phyloP scores from a whole-genome alignment of 306 rosid species.

The cucumber (Cucumis sativus) region Cucumber_9930_V3 NC_026660.2:10145501-10146000 shows the following conservation, averaged over 20 bases:
- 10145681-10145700: background rate
- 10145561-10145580: background rate
- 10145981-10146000: constrained; percentile 86
- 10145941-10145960: constrained; percentile 94
- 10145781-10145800: background rate
- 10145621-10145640: background rate
- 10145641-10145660: background rate
- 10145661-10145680: background rate
- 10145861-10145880: background rate
- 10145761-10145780: background rate
- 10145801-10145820: background rate
- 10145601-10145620: background rate
- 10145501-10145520: background rate
- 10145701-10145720: background rate
- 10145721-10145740: background rate
- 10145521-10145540: background rate
- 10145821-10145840: background rate
- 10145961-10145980: constrained; percentile 87
- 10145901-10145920: constrained; percentile 7
- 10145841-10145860: background rate
- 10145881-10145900: background rate
- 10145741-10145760: background rate
- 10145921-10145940: constrained; percentile 84
- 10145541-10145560: background rate
- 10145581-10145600: background rate